Base-by-base conservation (phyloP, 192 early-diverging fungal species). In the Coemansia sp. region DNA sequence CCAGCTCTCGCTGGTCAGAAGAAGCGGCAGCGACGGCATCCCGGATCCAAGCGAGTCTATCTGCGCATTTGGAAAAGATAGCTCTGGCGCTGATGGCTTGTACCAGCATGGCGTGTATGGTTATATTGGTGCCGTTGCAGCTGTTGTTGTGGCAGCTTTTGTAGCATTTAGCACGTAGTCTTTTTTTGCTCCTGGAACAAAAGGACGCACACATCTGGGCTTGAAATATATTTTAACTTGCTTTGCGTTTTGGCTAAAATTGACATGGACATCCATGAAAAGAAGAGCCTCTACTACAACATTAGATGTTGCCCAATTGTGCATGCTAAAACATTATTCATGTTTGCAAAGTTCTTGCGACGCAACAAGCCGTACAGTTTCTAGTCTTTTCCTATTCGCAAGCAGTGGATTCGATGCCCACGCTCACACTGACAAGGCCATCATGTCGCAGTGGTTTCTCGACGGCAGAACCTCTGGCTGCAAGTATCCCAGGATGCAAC, bases 51-150 rank as follows among this genome's bases (percentile, higher is more conserved):
- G 25, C 64, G 14, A 45, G 45, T 68, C 69, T 7, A 80, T 80
- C 1, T 80, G 77, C 60, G 62, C 67, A 35, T 80, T 80, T 66
- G 65, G 34, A 48, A 59, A 67, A 7, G 29, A 36, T 9, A 53
- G 56, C 61, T 71, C 74, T 8, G 38, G 38, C 5, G 38, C 38
- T 40, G 38, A 8, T 40, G 38, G 38, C 11, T 40, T 40, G 38
- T 13, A 40, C 5, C 38, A 5, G 38, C 52, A 40, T 34, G n/a
- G 49, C 29, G 40, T 48, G 3, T 35, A 54, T 25, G 54, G 55
- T 9, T 20, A 36, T 17, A 14, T 36, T 14, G 34, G 29, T 36
- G 34, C 17, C 32, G 41, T 33, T 17, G 22, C 52, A 32, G 22
- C 32, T 42, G 50, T 20, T 23, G 45, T 34, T 1, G 60, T 45